Evolutionary conservation across 73 alveolate genomes (phyloP), one percentile per base, ranked within the genome.

Genomic region (Paraurostyla sp.): DNA sequence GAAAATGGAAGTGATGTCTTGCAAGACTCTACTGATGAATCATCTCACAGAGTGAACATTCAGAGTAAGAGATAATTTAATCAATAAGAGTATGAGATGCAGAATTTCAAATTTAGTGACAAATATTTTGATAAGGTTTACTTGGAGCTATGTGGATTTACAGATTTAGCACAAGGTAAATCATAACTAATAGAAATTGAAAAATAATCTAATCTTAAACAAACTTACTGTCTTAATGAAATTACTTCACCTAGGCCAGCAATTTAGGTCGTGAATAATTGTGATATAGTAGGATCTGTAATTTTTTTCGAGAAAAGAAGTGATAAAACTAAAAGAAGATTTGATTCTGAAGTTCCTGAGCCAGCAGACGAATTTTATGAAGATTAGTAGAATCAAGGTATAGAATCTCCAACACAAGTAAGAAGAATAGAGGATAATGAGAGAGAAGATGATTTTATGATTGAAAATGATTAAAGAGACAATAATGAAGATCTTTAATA

Each of bases 41-140:
- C 82, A 6, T 3, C 25, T 22, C 41, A 65, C 13, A 65, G 32
- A 30, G 58, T 65, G 27, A 38, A 36, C 32, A 15, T 65, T 16
- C 20, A 11, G 20, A 65, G 82, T 38, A 65, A 65, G 58, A 65
- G 41, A 36, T 58, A 65, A 22, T 65, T 65, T 22, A 36, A 32
- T 38, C 13, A 32, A 33, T 65, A 18, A 18, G 82, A 65, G 23
- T 65, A 36, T 7, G 6, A 65, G 25, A 4, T 65, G 82, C 6
- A 33, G 23, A 65, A 65, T 38, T 58, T 38, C 38, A 65, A 65
- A 1, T 65, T 65, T 40, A 65, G 42, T 65, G 82, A 65, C 23
- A 65, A 65, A 38, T 65, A 65, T 30, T 65, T 65, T 38, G 82
- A 65, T 36, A 65, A 65, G 46, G 82, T 65, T 3, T 65, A 65